Base-by-base conservation (phyloP, 306 rosid genomes). In the Cucumis hystrix region DNA sequence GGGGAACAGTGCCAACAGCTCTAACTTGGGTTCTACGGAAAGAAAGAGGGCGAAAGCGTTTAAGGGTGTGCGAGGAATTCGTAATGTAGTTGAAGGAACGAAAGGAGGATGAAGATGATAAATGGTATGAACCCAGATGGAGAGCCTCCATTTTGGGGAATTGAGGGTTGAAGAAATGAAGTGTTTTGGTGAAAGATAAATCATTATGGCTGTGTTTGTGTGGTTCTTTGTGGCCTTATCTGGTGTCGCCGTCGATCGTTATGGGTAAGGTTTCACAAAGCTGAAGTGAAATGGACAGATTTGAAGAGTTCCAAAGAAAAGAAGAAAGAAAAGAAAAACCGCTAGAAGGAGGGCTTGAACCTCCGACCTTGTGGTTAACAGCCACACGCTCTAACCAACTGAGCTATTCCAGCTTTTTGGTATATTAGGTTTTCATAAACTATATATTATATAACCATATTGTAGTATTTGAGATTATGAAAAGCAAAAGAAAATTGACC, bases 291-390 rank as follows among this genome's bases (percentile, higher is more conserved):
- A 39, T 6, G 13, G 6, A 20, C 25, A 3, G 10, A 11, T 59
- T 23, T 59, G 64, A 47, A 55, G 59, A 2, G 1, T 7, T 7
- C 2, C 10, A 17, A 55, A 16, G 30, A 8, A 17, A 6, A 13
- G 2, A 13, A 43, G 2, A 0, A 10, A 11, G 15, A 15, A 3
- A 47, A 47, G 11, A 41, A 47, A 13, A 51, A 0, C 0, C 90
- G 94, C 97, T 88, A 89, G 90, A 91, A 74, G 89, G 86, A 89
- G 92, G 97, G 95, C 8, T 86, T 74, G 92, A 89, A 89, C 95
- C 91, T 91, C 85, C 91, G 90, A 89, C 91, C 97, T 89, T 89
- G 91, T 87, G 92, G 91, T 89, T 89, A 91, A 88, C 92, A 89
- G 93, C 92, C 92, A 89, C 89, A 88, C 91, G 95, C 95, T 89